These are phyloP conservation scores for Fusarium ambrosium DNA, from an alignment of 2,329 filamentous ascomycete genomes.

Conservation along the genomic window DNA sequence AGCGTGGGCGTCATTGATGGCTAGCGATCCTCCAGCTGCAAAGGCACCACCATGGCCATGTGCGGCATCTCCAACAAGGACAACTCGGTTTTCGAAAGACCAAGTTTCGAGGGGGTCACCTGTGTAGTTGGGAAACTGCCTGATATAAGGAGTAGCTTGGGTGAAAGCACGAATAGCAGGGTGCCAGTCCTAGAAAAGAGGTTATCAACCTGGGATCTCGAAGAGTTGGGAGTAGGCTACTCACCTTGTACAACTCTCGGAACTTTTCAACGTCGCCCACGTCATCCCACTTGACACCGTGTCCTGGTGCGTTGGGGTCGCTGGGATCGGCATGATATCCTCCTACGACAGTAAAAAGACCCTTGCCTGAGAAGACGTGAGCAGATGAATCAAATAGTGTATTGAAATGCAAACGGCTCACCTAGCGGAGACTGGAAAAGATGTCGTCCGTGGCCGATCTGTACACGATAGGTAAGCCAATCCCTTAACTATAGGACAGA, in stretches of 20 bases:
- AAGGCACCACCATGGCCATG: background rate
- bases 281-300: background rate
- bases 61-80: background rate
- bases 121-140: background rate
- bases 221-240: too few species aligned
- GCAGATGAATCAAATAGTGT: too few species aligned
- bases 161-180: slow-evolving; percentile 9
- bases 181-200: background rate
- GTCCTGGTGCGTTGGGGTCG: background rate
- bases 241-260: background rate
- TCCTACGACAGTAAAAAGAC: background rate
- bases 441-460: background rate
- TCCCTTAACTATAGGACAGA: too few species aligned
- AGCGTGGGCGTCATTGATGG: slow-evolving; percentile 5
- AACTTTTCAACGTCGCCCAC: background rate
- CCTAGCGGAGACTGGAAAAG: background rate
- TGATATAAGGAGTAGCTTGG: background rate
- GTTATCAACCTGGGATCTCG: background rate
- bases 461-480: fast-evolving
- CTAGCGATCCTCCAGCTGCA: slow-evolving; percentile 2
- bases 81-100: background rate
- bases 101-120: background rate
- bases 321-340: background rate
- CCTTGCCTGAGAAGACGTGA: background rate
- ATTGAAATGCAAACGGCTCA: background rate